A percentile compares a stretch with the other conserved stretches of the same genome.
phyloP scores from a whole-genome alignment of 208 protist genomes.

The Porcisia hertigi region DNA sequence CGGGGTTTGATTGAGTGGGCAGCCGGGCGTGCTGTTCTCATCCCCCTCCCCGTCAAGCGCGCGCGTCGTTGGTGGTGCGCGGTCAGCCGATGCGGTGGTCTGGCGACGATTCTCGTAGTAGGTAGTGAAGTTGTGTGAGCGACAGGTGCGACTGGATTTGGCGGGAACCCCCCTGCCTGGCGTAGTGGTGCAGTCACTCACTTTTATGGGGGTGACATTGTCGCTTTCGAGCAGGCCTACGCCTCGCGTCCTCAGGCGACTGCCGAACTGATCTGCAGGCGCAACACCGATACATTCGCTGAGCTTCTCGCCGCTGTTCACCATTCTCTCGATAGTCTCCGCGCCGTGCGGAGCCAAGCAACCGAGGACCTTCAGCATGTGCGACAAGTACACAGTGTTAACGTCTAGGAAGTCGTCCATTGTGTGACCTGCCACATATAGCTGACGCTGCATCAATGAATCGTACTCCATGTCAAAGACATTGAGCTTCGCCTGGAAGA shows the following conservation, averaged over 20 bases:
- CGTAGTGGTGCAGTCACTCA: neutral
- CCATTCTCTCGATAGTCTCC: constrained; percentile 31
- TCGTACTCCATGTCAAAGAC: constrained; percentile 52
- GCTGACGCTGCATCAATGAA: constrained; percentile 39
- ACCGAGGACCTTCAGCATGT: constrained; percentile 42
- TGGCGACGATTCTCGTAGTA: constrained; percentile 32
- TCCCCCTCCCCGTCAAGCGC: constrained; percentile 8
- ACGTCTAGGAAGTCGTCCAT: constrained; percentile 56
- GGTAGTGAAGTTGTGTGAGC: constrained; percentile 45
- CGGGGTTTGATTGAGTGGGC: neutral
- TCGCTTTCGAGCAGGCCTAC: neutral
- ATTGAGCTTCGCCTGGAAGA: constrained; percentile 28
- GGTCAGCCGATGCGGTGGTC: neutral
- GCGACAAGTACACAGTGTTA: constrained; percentile 37
- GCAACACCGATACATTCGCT: constrained; percentile 30
- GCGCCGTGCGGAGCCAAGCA: constrained; percentile 45
- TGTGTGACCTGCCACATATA: constrained; percentile 38
- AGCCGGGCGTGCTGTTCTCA: neutral
- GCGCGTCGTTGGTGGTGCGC: constrained; percentile 26
- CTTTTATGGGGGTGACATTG: neutral
- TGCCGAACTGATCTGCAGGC: constrained; percentile 23
- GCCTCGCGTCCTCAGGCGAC: constrained; percentile 4
- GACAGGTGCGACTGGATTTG: constrained; percentile 4
- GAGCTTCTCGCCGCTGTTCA: constrained; percentile 16
- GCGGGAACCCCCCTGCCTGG: constrained; percentile 1